Base-by-base conservation (phyloP, 2,329 filamentous ascomycete species). In the Thelonectria discophora region DNA sequence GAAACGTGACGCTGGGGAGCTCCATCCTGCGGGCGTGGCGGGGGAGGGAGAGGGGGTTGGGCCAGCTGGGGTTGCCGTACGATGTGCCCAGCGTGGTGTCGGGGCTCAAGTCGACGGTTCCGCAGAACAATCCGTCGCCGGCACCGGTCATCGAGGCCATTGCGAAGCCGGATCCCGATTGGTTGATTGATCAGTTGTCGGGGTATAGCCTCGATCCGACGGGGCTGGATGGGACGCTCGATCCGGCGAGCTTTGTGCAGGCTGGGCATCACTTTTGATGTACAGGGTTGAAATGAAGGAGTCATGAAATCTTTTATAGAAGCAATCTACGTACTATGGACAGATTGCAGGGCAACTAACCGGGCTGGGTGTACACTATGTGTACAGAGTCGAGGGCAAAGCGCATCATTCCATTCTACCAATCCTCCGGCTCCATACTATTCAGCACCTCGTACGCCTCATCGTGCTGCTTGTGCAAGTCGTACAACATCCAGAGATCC, bases 1-100 rank as follows among this genome's bases (percentile, higher is more conserved):
- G 51, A 7, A 45, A 60, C 20, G 49, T 45, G 2, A 27, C 47
- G 2, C 46, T 63, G 1, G 60, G 45, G 2, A 17, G 42, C 2
- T 52, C 52, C 1, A 46, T 63, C 8, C 37, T 63, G 18, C 47
- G 32, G 32, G 60, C 60, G 3, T 63, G 60, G 60, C 37, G 52
- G 5, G 51, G n/a, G 11, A 55, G 60, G 3, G 60, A 63, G 52
- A 42, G 40, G 1, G 39, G 51, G 1, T n/a, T 63, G 3, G 43
- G 49, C 6, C 49, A 55, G 12, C 30, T 58, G 1, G 50, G 55
- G 3, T 13, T 46, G 6, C 45, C 60, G 0, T 58, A 55, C 9
- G 55, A 62, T 12, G 15, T 58, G 8, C 50, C 60, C 2, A 9
- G 30, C 3, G 34, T 21, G 13, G 27, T 62, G 10, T 37, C 39